A percentile compares a stretch with the other conserved stretches of the same genome.
These are phyloP conservation scores for Huntiella abstrusa DNA, from an alignment of 2,329 filamentous ascomycete genomes.

Conservation along the genomic window DNA sequence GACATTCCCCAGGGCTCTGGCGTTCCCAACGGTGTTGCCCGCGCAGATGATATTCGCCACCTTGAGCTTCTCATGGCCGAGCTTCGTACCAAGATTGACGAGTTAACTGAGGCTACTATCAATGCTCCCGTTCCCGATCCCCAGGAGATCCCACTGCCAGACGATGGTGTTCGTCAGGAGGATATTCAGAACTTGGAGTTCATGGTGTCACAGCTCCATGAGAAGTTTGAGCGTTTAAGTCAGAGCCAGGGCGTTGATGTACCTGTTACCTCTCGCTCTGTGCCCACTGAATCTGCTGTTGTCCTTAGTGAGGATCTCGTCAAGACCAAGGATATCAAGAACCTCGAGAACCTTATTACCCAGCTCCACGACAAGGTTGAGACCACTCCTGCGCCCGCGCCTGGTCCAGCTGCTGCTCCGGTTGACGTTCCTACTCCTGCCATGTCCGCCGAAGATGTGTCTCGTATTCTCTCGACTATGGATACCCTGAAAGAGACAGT, in stretches of 20 bases:
- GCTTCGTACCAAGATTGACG: slow-evolving; percentile 65
- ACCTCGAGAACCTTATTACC: slow-evolving; percentile 64
- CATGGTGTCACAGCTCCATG: slow-evolving; percentile 7
- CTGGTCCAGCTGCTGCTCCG: slow-evolving; percentile 22
- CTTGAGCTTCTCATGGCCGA: slow-evolving; percentile 70
- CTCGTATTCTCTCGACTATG: slow-evolving; percentile 32
- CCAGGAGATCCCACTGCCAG: slow-evolving; percentile 9
- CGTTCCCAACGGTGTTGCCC: slow-evolving; percentile 20
- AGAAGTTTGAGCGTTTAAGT: slow-evolving; percentile 9
- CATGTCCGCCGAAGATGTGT: slow-evolving; percentile 15
- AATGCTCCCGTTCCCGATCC: slow-evolving; percentile 30
- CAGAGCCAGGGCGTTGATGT: slow-evolving; percentile 2
- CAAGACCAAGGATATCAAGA: slow-evolving; percentile 59
- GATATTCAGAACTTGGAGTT: slow-evolving; percentile 11
- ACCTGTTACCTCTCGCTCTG: background rate
- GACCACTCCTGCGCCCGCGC: slow-evolving; percentile 18
- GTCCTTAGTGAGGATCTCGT: slow-evolving; percentile 28
- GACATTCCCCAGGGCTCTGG: slow-evolving; percentile 20
- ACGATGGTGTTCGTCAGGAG: slow-evolving; percentile 7
- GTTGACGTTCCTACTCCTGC: slow-evolving; percentile 18
- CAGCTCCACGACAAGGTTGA: slow-evolving; percentile 76
- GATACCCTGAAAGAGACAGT: slow-evolving; percentile 29
- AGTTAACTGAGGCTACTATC: slow-evolving; percentile 4
- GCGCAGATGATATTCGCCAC: slow-evolving; percentile 64
- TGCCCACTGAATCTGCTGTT: background rate